Conservation (phyloP, 257 asterid genomes). For the Nicotiana tomentosiformis region DNA sequence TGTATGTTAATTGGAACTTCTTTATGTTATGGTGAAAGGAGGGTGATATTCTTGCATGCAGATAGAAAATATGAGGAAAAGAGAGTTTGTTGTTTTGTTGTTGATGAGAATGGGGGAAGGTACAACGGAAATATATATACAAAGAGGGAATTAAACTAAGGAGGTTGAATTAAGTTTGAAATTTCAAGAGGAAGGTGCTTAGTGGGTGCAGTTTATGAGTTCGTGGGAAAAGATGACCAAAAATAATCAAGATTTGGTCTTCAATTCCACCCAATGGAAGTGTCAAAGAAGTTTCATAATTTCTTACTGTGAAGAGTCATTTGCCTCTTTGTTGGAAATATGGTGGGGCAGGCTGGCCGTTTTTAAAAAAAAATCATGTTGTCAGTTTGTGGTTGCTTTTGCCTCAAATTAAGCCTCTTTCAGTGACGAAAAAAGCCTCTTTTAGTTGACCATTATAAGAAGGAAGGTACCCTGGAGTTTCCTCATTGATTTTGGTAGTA, state of each 20-base stretch:
- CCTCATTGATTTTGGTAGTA: not conserved
- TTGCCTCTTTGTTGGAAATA: conserved; percentile 8
- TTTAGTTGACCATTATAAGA: not conserved
- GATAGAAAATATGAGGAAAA: not conserved
- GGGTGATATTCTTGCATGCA: conserved; percentile 11
- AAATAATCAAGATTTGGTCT: not conserved
- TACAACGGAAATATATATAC: conserved; percentile 5
- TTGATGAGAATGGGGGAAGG: conserved; percentile 1
- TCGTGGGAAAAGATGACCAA: not conserved
- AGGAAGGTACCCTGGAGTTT: not conserved
- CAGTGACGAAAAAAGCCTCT: not conserved
- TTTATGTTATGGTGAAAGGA: conserved; percentile 14
- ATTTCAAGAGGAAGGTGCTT: not conserved
- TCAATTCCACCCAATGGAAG: not conserved
- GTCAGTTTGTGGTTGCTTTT: not conserved
- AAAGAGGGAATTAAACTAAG: not conserved
- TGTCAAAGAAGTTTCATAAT: conserved; percentile 14
- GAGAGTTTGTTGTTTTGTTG: not conserved
- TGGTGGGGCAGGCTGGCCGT: conserved; percentile 20
- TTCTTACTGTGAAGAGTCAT: conserved; percentile 9
- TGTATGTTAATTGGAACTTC: not conserved
- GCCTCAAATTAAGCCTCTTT: not conserved
- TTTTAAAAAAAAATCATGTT: not conserved
- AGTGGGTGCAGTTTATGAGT: not conserved
- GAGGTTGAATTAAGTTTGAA: not conserved